phyloP scores from a whole-genome alignment of 257 asterid genomes.

The Solanum gracilifrons region DNA sequence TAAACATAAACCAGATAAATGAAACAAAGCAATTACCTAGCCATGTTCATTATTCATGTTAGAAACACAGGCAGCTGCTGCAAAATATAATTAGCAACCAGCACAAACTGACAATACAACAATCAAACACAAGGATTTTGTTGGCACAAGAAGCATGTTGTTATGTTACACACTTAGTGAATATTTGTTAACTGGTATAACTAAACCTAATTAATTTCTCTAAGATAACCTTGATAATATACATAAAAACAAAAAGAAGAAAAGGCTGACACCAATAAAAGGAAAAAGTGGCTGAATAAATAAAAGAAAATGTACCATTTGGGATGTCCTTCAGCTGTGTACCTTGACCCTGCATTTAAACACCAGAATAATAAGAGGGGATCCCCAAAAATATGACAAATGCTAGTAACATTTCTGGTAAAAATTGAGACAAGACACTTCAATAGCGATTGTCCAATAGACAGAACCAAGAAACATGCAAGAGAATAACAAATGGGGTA shows the following conservation, averaged over 20 bases:
- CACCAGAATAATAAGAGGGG: slow-evolving; percentile 1
- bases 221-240: neutral
- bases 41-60: neutral
- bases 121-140: neutral
- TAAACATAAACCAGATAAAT: neutral
- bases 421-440: neutral
- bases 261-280: neutral
- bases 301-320: slow-evolving; percentile 36
- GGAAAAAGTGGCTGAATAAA: neutral
- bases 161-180: neutral
- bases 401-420: neutral
- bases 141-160: neutral
- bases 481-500: neutral
- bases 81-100: neutral
- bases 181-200: neutral
- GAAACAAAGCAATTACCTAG: neutral
- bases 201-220: neutral
- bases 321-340: slow-evolving; percentile 80
- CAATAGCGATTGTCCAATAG: neutral
- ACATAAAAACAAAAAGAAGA: neutral
- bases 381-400: neutral
- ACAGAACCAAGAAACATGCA: neutral
- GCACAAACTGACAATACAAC: neutral
- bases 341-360: slow-evolving; percentile 62
- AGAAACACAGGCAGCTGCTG: neutral